These are phyloP conservation scores for Fusarium xyrophilum DNA, from an alignment of 2,329 filamentous ascomycete genomes.

Conservation along the genomic window DNA sequence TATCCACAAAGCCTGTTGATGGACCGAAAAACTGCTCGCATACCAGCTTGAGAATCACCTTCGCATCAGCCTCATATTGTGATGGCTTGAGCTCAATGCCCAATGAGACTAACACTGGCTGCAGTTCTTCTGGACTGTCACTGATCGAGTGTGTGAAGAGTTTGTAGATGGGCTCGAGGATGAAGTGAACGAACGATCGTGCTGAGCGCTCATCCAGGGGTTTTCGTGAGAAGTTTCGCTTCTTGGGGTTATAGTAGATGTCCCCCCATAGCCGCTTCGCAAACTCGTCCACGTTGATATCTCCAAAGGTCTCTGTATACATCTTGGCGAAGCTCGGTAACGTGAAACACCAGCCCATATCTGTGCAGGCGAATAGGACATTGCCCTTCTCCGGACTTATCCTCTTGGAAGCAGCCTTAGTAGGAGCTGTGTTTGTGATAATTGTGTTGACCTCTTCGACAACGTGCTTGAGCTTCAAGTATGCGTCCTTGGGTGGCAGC, in stretches of 20 bases:
- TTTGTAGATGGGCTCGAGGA: slow-evolving; percentile 97
- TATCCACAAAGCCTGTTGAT: slow-evolving; percentile 90
- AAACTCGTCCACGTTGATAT: slow-evolving; percentile 83
- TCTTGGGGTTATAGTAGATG: slow-evolving; percentile 91
- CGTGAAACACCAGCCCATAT: slow-evolving; percentile 97
- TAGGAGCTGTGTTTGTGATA: slow-evolving; percentile 86
- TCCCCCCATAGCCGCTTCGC: slow-evolving; percentile 91
- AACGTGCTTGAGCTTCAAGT: slow-evolving; percentile 99
- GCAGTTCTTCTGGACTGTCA: slow-evolving; percentile 84
- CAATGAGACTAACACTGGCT: slow-evolving; percentile 76
- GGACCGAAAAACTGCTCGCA: slow-evolving; percentile 96
- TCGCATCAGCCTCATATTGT: slow-evolving; percentile 89
- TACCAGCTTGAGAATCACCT: slow-evolving; percentile 84
- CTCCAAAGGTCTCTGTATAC: slow-evolving; percentile 88
- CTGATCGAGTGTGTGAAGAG: slow-evolving; percentile 94
- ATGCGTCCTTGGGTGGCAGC: slow-evolving; percentile 91
- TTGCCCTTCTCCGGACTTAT: slow-evolving; percentile 97
- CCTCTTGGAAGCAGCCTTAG: slow-evolving; percentile 77
- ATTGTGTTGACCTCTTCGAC: slow-evolving; percentile 97
- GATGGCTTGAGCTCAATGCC: slow-evolving; percentile 90
- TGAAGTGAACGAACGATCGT: slow-evolving; percentile 90
- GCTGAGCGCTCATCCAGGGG: slow-evolving; percentile 79
- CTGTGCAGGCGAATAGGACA: slow-evolving; percentile 93
- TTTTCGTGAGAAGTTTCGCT: slow-evolving; percentile 91
- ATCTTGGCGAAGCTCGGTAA: slow-evolving; percentile 93